phyloP scores from a whole-genome alignment of 345 rosid genomes.

The Eucalyptus pauciflora region DNA sequence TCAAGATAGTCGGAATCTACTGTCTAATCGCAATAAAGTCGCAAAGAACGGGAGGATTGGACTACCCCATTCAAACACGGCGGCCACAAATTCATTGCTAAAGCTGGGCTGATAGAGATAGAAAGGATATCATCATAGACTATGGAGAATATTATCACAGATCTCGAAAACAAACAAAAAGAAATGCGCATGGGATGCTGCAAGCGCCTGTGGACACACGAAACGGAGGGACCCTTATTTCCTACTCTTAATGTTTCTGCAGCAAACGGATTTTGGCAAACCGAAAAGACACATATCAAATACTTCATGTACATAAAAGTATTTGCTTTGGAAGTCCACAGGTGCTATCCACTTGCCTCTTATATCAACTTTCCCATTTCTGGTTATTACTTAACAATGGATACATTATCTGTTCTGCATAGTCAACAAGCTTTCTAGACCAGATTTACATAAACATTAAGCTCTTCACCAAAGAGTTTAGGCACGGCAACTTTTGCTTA shows the following conservation, averaged over 20 bases:
- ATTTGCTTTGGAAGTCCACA: background rate
- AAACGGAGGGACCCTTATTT: background rate
- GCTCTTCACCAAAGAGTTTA: background rate
- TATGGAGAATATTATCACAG: background rate
- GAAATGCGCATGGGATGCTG: background rate
- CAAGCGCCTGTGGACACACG: background rate
- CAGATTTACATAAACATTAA: background rate
- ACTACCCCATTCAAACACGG: too few species aligned
- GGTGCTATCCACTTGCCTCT: background rate
- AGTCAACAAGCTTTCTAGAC: background rate
- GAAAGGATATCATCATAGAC: background rate
- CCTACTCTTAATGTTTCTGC: background rate
- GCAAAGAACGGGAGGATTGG: too few species aligned
- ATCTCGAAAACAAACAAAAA: background rate
- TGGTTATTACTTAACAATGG: background rate
- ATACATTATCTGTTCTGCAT: background rate
- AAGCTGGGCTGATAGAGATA: too few species aligned
- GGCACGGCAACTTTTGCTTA: background rate
- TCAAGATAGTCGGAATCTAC: too few species aligned
- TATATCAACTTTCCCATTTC: background rate
- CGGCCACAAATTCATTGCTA: too few species aligned
- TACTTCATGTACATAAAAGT: background rate
- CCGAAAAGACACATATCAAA: background rate
- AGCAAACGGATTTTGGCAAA: background rate
- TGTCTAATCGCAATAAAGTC: too few species aligned